Percentiles rank a stretch among this genome's conserved stretches.
Evolutionary conservation across 2,329 filamentous ascomycete genomes (phyloP).

Genomic region (Penicillium italicum): DNA sequence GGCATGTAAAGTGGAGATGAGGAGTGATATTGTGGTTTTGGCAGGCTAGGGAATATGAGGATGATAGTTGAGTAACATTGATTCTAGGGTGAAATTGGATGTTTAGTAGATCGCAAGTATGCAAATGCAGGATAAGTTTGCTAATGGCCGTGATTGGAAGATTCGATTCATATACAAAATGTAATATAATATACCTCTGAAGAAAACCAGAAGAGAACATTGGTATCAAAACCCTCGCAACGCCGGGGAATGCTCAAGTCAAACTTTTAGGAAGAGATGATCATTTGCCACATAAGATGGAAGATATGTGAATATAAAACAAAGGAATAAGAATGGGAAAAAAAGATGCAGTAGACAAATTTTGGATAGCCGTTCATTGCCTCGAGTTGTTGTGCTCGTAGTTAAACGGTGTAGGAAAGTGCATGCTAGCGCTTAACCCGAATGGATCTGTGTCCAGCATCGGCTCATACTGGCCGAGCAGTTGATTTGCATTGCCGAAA

Average conservation of each 20-base stretch:
- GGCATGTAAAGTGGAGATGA: neutral
- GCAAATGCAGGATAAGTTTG: neutral
- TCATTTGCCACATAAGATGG: constrained; percentile 6
- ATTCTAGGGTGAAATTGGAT: neutral
- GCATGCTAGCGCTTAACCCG: constrained; percentile 89
- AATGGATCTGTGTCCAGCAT: constrained; percentile 92
- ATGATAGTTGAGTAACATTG: neutral
- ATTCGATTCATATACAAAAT: constrained; percentile 8
- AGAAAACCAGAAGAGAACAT: constrained; percentile 18
- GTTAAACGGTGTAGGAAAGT: constrained; percentile 77
- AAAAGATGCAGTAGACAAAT: neutral
- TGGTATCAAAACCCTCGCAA: constrained; percentile 33
- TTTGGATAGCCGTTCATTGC: constrained; percentile 19
- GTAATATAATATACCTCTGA: constrained; percentile 12
- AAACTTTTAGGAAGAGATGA: constrained; percentile 27
- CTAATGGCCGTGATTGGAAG: neutral
- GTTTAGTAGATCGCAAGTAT: neutral
- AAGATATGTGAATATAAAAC: constrained; percentile 5
- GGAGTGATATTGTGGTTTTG: no score
- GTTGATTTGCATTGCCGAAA: constrained; percentile 48
- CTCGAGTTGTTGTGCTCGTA: constrained; percentile 42
- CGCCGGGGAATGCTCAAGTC: constrained; percentile 36
- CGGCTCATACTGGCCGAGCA: constrained; percentile 73
- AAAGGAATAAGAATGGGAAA: neutral
- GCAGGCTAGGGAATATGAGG: no score